Evolutionary conservation across 257 asterid genomes (phyloP).

Genomic region (Buddleja alternifolia): DNA sequence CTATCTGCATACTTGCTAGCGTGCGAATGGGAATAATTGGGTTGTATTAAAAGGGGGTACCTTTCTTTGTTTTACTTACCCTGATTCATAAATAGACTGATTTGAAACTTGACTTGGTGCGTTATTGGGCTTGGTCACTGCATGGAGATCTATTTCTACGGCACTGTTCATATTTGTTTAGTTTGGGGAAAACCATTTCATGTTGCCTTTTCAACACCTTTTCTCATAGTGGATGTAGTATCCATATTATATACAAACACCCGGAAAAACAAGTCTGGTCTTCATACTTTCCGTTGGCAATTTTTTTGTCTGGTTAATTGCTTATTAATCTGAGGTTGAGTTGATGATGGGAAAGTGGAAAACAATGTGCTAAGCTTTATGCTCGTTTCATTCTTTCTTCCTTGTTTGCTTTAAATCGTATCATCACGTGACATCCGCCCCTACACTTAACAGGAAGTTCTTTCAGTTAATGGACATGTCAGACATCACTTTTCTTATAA

Average conservation of each 20-base stretch:
- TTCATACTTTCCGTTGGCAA: too few species aligned
- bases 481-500: not conserved
- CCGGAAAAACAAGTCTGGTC: too few species aligned
- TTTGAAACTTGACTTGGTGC: not conserved
- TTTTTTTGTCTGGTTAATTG: too few species aligned
- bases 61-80: not conserved
- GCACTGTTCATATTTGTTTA: not conserved
- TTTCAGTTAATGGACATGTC: not conserved
- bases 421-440: not conserved
- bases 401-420: not conserved
- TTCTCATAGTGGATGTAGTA: not conserved
- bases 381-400: not conserved
- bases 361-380: not conserved
- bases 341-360: not conserved
- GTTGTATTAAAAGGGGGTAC: not conserved
- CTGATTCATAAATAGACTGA: not conserved
- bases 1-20: not conserved
- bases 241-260: not conserved
- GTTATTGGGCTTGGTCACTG: not conserved
- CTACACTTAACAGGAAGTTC: not conserved
- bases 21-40: not conserved
- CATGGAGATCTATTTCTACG: not conserved
- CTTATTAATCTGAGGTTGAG: too few species aligned
- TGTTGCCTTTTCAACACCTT: not conserved
- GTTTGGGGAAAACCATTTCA: not conserved